phyloP scores from a whole-genome alignment of 2,329 filamentous ascomycete genomes.

The Monosporascus cannonballus region DNA sequence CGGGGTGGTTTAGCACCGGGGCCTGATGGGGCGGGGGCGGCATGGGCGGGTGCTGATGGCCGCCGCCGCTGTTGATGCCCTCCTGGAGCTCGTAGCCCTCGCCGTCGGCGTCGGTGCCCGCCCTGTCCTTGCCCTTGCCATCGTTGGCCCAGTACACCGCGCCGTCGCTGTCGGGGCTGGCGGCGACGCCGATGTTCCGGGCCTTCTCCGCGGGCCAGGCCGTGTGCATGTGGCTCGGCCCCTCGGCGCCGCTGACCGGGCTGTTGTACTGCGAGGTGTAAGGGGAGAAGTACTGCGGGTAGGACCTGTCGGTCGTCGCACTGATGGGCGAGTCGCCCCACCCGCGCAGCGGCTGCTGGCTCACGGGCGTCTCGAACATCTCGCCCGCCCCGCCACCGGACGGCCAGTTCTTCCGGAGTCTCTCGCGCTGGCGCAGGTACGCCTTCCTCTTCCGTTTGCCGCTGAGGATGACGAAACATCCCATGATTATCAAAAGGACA shows the following conservation, averaged over 20 bases:
- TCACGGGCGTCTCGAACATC: constrained; percentile 47
- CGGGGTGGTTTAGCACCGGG: constrained; percentile 41
- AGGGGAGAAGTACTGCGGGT: constrained; percentile 49
- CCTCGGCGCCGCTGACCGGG: constrained; percentile 42
- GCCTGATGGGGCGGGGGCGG: constrained; percentile 25
- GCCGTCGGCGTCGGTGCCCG: constrained; percentile 2
- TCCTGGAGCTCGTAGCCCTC: constrained; percentile 46
- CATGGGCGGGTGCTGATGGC: constrained; percentile 10
- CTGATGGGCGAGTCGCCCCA: constrained; percentile 51
- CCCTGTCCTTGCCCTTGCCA: constrained; percentile 36
- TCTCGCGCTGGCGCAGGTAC: constrained; percentile 42
- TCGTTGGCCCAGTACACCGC: constrained; percentile 17
- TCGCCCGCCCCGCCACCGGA: constrained; percentile 25
- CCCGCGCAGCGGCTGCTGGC: constrained; percentile 44
- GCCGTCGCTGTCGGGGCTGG: constrained; percentile 32
- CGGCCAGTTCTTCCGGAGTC: constrained; percentile 38
- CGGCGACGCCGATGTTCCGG: constrained; percentile 36
- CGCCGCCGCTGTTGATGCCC: constrained; percentile 31
- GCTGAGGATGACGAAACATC: constrained; percentile 48
- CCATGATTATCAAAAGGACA: constrained; percentile 39
- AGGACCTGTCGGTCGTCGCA: constrained; percentile 31
- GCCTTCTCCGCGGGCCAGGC: constrained; percentile 32
- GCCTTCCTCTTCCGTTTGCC: constrained; percentile 50
- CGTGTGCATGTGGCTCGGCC: constrained; percentile 20
- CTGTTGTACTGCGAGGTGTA: constrained; percentile 56